These are phyloP conservation scores for Rehmannia glutinosa DNA, from an alignment of 257 asterid species.

Conservation along the genomic window DNA sequence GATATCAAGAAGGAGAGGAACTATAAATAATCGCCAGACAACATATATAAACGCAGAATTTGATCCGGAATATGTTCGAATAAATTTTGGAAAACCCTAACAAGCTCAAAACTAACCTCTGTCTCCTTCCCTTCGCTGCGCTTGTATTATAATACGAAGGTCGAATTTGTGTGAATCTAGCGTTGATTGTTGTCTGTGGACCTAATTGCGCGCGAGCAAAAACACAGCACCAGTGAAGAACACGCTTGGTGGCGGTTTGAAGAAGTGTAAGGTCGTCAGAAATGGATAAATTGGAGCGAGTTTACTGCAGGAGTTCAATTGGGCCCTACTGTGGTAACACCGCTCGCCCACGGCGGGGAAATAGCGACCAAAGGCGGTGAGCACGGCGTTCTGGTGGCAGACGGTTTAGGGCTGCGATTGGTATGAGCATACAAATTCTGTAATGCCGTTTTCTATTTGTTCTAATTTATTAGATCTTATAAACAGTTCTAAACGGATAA, in stretches of 20 bases:
- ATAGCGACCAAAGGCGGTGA: background rate
- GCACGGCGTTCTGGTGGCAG: slow-evolving; percentile 1
- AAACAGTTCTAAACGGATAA: no score
- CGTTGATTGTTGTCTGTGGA: background rate
- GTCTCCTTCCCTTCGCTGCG: background rate
- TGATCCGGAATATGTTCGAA: background rate
- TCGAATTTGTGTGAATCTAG: background rate
- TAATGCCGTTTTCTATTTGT: background rate
- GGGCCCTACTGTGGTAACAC: background rate
- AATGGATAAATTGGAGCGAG: background rate
- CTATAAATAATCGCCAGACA: background rate
- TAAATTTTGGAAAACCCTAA: slow-evolving; percentile 1
- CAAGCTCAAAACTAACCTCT: background rate
- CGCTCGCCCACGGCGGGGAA: slow-evolving; percentile 6
- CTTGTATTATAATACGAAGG: background rate
- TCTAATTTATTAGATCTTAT: background rate
- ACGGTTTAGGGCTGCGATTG: slow-evolving; percentile 15
- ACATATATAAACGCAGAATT: no score
- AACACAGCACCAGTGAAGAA: slow-evolving; percentile 7
- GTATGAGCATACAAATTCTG: background rate
- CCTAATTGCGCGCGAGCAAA: background rate
- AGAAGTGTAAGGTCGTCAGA: background rate
- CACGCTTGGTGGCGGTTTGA: background rate
- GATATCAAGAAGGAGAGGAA: background rate
- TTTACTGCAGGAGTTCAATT: background rate